Conservation (phyloP, 1,284 basidiomycete genomes). For the Naganishia liquefaciens region DNA sequence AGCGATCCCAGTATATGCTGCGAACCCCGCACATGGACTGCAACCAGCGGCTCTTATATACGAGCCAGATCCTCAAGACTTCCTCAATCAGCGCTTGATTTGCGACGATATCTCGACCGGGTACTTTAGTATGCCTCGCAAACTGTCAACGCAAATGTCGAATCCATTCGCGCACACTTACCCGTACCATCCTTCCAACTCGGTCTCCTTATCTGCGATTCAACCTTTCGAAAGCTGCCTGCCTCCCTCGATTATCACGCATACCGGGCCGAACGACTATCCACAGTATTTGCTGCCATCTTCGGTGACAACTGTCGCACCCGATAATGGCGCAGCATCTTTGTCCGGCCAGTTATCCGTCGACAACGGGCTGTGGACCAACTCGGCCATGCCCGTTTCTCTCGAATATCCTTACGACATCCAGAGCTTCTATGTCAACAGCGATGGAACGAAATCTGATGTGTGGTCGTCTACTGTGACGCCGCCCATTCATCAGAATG, state of each 20-base stretch:
- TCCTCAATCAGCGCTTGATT: neutral
- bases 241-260: neutral
- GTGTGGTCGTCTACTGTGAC: neutral
- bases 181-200: neutral
- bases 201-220: constrained; percentile 12
- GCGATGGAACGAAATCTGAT: constrained; percentile 14
- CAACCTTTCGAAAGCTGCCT: constrained; percentile 13
- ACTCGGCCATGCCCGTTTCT: constrained; percentile 6
- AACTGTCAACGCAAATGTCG: neutral
- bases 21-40: neutral
- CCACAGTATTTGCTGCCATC: neutral
- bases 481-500: neutral
- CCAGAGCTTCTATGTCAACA: constrained; percentile 16
- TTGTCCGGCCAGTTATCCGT: neutral
- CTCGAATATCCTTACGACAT: constrained; percentile 13
- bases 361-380: neutral
- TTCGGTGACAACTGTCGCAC: neutral
- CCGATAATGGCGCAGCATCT: neutral
- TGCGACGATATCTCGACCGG: neutral
- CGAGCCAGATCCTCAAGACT: neutral
- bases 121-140: neutral
- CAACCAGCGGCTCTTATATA: constrained; percentile 22
- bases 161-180: constrained; percentile 11
- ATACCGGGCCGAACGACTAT: neutral
- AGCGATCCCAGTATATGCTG: neutral